phyloP scores from a whole-genome alignment of 2,329 filamentous ascomycete genomes.

The Incumbomyces delicatus region DNA sequence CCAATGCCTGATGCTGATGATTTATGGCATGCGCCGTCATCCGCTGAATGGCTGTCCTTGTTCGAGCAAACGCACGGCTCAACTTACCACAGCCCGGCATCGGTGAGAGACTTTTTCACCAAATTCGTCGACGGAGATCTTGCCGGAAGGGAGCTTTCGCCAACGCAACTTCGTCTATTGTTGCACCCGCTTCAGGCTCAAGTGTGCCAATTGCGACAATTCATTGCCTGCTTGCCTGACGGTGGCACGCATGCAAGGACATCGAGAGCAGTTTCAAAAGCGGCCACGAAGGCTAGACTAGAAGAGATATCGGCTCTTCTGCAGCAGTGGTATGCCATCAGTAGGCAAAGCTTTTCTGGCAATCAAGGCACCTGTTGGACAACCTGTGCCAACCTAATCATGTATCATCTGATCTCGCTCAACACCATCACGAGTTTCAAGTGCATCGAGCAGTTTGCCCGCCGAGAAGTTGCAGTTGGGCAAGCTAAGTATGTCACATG shows the following conservation, averaged over 20 bases:
- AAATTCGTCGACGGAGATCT: slow-evolving; percentile 58
- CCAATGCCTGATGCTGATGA: slow-evolving; percentile 55
- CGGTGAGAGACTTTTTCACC: slow-evolving; percentile 56
- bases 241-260: slow-evolving; percentile 24
- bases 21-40: slow-evolving; percentile 52
- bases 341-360: slow-evolving; percentile 45
- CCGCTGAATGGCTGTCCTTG: slow-evolving; percentile 49
- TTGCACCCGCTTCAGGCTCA: slow-evolving; percentile 59
- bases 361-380: slow-evolving; percentile 45
- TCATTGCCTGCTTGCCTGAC: slow-evolving; percentile 56
- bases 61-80: slow-evolving; percentile 52
- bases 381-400: slow-evolving; percentile 55
- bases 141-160: slow-evolving; percentile 37
- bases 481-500: slow-evolving; percentile 47
- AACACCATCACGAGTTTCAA: slow-evolving; percentile 59
- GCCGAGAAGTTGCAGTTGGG: slow-evolving; percentile 49
- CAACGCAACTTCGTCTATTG: slow-evolving; percentile 53
- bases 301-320: slow-evolving; percentile 57
- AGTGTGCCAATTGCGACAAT: slow-evolving; percentile 54
- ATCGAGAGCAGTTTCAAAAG: slow-evolving; percentile 45
- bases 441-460: slow-evolving; percentile 57
- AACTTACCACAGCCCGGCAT: slow-evolving; percentile 28
- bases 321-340: slow-evolving; percentile 59
- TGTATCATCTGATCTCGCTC: slow-evolving; percentile 62
- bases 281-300: slow-evolving; percentile 50